Base-by-base conservation (phyloP, 768 basidiomycete species). In the Naganishia vaughanmartiniae region DNA sequence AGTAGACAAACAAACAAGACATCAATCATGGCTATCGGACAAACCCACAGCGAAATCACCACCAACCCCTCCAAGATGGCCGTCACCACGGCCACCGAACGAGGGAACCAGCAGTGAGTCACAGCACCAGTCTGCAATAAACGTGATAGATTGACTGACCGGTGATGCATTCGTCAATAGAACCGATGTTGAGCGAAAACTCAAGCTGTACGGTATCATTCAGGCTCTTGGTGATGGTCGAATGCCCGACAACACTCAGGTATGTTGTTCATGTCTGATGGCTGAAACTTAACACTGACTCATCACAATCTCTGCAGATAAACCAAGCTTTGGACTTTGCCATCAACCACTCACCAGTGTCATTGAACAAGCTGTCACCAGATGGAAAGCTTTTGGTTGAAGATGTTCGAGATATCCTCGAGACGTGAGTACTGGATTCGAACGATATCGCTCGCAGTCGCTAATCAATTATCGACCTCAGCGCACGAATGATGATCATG, bases 141-240 rank as follows among this genome's bases (percentile, higher is more conserved):
- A 21, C 4, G 14, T 85, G 90, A 74, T 93, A 93, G 87, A 84
- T 93, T 65, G 86, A 87, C 57, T 83, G 93, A 54, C 93, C 89
- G 11, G 6, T 39, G 30, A 34, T 34, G 15, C 4, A 33, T 58
- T 31, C 26, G 3, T 87, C 85, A 14, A 42, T 26, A 63, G 60
- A 26, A 4, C 24, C 6, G 92, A 94, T 78, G 85, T 93, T 71
- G 87, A 91, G 75, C 86, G 91, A 75, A 95, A 95, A 87, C 84
- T 95, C 67, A 87, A 87, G 65, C 83, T 95, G 54, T 94, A 89
- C 77, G 91, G 89, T 74, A 87, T 90, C 67, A 84, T 96, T 71
- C 84, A 89, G 74, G 93, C 92, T 0, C 87, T 96, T 77, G 86
- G 90, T 56, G 84, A 88, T 63, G 91, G 90, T 28, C 88, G 88